phyloP scores from a whole-genome alignment of 345 rosid genomes.

The Camelina hispida region DNA sequence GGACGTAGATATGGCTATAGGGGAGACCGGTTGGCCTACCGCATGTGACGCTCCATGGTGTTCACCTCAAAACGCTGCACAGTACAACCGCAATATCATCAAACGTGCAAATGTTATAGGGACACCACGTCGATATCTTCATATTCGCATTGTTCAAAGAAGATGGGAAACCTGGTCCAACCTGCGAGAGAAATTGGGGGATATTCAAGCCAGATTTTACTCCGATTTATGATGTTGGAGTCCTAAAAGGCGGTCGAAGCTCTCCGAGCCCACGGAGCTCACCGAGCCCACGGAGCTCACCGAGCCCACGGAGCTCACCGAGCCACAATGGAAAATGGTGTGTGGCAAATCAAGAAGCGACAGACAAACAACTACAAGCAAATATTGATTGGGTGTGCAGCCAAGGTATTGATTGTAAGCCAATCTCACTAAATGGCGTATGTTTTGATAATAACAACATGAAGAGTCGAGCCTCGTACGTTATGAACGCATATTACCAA shows the following conservation, averaged over 20 bases:
- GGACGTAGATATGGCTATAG: constrained; percentile 29
- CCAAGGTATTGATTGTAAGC: constrained; percentile 76
- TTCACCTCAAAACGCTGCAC: constrained; percentile 28
- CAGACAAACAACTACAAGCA: constrained; percentile 52
- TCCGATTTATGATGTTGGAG: constrained; percentile 57
- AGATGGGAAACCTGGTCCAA: constrained; percentile 70
- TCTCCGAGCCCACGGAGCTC: too few species aligned
- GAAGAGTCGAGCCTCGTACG: constrained; percentile 70
- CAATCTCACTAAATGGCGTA: constrained; percentile 63
- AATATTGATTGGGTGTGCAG: constrained; percentile 75
- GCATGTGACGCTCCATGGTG: constrained; percentile 27
- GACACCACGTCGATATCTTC: constrained; percentile 56
- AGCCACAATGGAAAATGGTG: constrained; percentile 60
- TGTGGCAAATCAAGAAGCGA: constrained; percentile 56
- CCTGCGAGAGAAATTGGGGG: constrained; percentile 76
- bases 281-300: too few species aligned
- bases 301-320: too few species aligned
- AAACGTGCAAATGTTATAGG: constrained; percentile 12
- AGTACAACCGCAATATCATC: constrained; percentile 30
- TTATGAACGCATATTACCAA: constrained; percentile 80
- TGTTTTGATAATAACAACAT: constrained; percentile 61
- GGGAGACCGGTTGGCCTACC: constrained; percentile 42
- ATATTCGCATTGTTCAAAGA: constrained; percentile 85
- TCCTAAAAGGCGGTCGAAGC: constrained; percentile 29
- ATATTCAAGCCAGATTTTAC: constrained; percentile 67